Evolutionary conservation across 1,139 yeast genomes (phyloP), one percentile per base, ranked within the genome.

Genomic region (Yamadazyma sp.): DNA sequence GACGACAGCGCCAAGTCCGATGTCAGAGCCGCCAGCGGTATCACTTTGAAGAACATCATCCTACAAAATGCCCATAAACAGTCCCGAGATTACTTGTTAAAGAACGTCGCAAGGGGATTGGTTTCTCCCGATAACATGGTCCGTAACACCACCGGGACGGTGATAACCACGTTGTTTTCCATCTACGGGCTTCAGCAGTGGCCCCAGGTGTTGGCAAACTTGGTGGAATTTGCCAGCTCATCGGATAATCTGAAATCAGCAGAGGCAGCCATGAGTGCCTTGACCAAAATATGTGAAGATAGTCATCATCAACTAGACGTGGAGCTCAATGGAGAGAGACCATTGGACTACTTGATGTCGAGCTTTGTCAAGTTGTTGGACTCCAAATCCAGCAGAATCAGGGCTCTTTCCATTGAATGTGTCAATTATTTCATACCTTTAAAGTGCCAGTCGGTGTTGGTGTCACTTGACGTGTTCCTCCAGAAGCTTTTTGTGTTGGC

Each of bases 271-370:
- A 78, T 89, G 64, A 73, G 86, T 48, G 92, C 97, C 0, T 67
- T 94, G 44, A 71, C 82, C 31, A 88, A 90, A 56, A 85, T 92
- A 35, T 87, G 96, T 68, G 97, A 92, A 58, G 97, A 92, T 62
- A 76, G 84, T 18, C 75, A 78, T 20, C 56, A 63, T 28, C 57
- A 70, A 16, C 67, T 87, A 43, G 88, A 84, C 54, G 66, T 65
- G 46, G 86, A 76, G 48, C 77, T 70, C 56, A 75, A 73, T 50
- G 89, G 90, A 10, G 78, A 75, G 51, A 66, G 78, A 46, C 95
- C 96, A 0, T 64, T 86, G 44, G 80, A 80, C 42, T 76, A 72
- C 44, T 71, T 90, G 68, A 72, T 88, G 33, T 82, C 84, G 12
- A 75, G 75, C 44, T 79, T 88, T 41, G 62, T 88, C 35, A 66